These are phyloP conservation scores for Apodospora peruviana DNA, from an alignment of 495 filamentous ascomycete species.

Conservation along the genomic window DNA sequence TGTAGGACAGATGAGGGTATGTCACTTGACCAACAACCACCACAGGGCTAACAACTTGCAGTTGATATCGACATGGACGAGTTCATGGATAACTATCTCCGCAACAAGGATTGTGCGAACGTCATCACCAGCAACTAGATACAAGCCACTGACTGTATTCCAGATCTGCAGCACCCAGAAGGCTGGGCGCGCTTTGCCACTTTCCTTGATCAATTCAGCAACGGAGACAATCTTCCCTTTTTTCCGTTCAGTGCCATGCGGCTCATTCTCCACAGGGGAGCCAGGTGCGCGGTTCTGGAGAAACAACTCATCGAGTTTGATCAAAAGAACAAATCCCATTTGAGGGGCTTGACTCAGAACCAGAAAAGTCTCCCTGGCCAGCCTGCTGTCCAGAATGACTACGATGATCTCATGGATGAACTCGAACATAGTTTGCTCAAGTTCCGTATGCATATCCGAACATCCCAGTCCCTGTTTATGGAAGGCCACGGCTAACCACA, in stretches of 20 bases:
- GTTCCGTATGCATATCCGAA: neutral
- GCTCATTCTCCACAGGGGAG: neutral
- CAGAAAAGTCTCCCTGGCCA: constrained; percentile 1
- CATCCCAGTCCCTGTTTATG: neutral
- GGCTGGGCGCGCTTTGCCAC: neutral
- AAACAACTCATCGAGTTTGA: neutral
- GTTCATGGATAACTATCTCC: neutral
- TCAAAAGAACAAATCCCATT: neutral
- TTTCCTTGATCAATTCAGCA: neutral
- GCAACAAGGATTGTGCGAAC: neutral
- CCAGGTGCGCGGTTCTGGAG: neutral
- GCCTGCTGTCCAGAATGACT: neutral
- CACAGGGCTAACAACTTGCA: neutral
- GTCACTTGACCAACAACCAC: no score
- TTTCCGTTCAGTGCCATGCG: neutral
- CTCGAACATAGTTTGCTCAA: neutral
- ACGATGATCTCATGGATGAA: neutral
- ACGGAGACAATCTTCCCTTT: neutral
- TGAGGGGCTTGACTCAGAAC: neutral
- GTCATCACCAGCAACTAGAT: neutral
- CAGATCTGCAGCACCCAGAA: neutral
- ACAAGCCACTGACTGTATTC: no score
- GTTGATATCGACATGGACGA: neutral
- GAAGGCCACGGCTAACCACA: neutral
- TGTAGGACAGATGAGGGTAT: no score